A percentile compares a stretch with the other conserved stretches of the same genome.
Conservation (phyloP, 108 stramenopile genomes). For the Fragilariopsis cylindrus region DNA sequence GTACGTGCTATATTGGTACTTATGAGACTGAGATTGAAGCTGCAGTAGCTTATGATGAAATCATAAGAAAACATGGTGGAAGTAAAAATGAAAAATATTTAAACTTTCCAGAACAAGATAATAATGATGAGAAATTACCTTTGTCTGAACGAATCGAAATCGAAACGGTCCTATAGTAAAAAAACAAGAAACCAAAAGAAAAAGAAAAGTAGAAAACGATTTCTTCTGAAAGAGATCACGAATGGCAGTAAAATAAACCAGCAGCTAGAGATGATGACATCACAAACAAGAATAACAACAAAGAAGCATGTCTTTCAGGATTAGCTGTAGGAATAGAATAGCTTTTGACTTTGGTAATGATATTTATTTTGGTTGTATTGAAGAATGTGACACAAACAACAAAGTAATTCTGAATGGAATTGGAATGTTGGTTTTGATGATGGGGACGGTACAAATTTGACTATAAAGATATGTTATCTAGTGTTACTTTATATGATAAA, state of each 20-base stretch:
- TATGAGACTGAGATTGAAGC: neutral
- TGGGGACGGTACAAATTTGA: constrained; percentile 6
- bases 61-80: neutral
- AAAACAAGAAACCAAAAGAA: neutral
- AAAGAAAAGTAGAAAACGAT: neutral
- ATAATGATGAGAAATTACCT: neutral
- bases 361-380: neutral
- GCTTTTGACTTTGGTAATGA: constrained; percentile 7
- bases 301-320: neutral
- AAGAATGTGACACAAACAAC: constrained; percentile 3
- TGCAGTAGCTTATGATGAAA: neutral
- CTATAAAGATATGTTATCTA: neutral
- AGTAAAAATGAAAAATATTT: neutral
- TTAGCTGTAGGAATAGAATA: neutral
- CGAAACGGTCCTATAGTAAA: neutral
- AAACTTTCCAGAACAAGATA: neutral
- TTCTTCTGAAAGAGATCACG: neutral
- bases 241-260: neutral
- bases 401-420: neutral
- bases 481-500: neutral
- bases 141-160: neutral
- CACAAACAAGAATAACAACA: neutral
- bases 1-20: neutral
- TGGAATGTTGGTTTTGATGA: constrained; percentile 10
- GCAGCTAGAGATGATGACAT: neutral